These are phyloP conservation scores for Hypoxylon sp. DNA, from an alignment of 2,329 filamentous ascomycete genomes.

Conservation along the genomic window DNA sequence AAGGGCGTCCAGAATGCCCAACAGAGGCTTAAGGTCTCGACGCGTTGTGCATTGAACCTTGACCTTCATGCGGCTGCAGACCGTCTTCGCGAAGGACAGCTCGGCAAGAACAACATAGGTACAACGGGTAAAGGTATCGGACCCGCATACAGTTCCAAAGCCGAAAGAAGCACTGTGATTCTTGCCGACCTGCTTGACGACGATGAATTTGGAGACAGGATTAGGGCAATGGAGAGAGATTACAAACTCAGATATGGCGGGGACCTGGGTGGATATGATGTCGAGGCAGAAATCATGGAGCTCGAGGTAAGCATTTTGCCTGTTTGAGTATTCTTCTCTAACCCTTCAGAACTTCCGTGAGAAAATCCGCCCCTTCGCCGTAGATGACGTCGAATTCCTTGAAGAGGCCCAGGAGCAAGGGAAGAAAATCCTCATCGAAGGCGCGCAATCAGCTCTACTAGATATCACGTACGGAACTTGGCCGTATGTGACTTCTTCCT, in stretches of 20 bases:
- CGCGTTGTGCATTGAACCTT: conserved; percentile 74
- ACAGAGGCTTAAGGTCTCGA: conserved; percentile 73
- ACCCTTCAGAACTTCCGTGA: conserved; percentile 65
- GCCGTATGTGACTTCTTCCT: conserved; percentile 64
- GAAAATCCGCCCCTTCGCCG: conserved; percentile 71
- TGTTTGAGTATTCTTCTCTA: conserved; percentile 30
- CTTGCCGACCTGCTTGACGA: conserved; percentile 78
- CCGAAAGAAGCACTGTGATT: conserved; percentile 75
- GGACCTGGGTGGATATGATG: conserved; percentile 73
- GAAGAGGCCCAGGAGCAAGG: conserved; percentile 66
- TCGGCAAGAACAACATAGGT: conserved; percentile 53
- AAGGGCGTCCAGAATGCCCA: conserved; percentile 70
- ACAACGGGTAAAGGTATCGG: conserved; percentile 57
- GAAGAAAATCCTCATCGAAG: conserved; percentile 72
- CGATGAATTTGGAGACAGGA: conserved; percentile 74
- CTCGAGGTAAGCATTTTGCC: conserved; percentile 34
- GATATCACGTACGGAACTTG: conserved; percentile 74
- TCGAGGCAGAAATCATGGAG: conserved; percentile 74
- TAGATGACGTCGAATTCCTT: conserved; percentile 74
- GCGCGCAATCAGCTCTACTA: conserved; percentile 71
- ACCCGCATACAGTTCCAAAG: conserved; percentile 67
- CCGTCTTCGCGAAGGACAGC: conserved; percentile 73
- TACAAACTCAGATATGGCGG: conserved; percentile 70
- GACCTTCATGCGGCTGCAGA: conserved; percentile 76
- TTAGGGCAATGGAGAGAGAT: conserved; percentile 72